phyloP scores from a whole-genome alignment of 2,329 filamentous ascomycete genomes.

The Alternaria triticimaculans region DNA sequence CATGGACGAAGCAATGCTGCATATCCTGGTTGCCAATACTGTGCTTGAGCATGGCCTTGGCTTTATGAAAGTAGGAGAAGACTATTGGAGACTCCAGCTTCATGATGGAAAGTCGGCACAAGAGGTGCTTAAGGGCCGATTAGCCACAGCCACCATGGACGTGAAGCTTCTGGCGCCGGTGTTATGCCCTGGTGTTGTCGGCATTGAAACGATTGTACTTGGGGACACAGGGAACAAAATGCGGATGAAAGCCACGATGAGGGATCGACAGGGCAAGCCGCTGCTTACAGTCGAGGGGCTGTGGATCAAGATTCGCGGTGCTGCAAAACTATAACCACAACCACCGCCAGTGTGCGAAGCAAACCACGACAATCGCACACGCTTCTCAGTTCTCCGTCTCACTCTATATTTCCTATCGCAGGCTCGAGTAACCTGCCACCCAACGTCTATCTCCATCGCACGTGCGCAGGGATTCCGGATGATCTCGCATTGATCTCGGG shows the following conservation, averaged over 20 bases:
- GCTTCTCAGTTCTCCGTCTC: not conserved
- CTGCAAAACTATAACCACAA: slow-evolving; percentile 21
- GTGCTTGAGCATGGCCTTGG: slow-evolving; percentile 8
- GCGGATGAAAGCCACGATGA: slow-evolving; percentile 31
- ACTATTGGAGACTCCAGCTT: slow-evolving; percentile 6
- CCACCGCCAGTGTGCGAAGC: not conserved
- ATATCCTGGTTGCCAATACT: slow-evolving; percentile 26
- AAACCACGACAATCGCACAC: not conserved
- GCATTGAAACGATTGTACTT: slow-evolving; percentile 30
- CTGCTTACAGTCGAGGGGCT: slow-evolving; percentile 28
- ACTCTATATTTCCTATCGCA: not conserved
- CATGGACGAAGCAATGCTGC: slow-evolving; percentile 64
- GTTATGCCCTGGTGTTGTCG: slow-evolving; percentile 31
- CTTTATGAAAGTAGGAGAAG: slow-evolving; percentile 8
- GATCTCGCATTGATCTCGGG: slow-evolving; percentile 13
- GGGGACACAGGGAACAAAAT: slow-evolving; percentile 29
- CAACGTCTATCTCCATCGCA: slow-evolving; percentile 8
- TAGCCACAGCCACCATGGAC: slow-evolving; percentile 31
- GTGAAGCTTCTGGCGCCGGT: slow-evolving; percentile 32
- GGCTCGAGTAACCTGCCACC: slow-evolving; percentile 3
- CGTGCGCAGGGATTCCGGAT: slow-evolving; percentile 20
- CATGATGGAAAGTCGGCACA: slow-evolving; percentile 13
- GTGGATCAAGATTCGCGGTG: slow-evolving; percentile 28
- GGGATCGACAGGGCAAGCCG: slow-evolving; percentile 29
- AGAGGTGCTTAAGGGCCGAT: slow-evolving; percentile 25